Evolutionary conservation across 2,329 filamentous ascomycete genomes (phyloP), one percentile per base, ranked within the genome.

Genomic region (Calycina herbarum): DNA sequence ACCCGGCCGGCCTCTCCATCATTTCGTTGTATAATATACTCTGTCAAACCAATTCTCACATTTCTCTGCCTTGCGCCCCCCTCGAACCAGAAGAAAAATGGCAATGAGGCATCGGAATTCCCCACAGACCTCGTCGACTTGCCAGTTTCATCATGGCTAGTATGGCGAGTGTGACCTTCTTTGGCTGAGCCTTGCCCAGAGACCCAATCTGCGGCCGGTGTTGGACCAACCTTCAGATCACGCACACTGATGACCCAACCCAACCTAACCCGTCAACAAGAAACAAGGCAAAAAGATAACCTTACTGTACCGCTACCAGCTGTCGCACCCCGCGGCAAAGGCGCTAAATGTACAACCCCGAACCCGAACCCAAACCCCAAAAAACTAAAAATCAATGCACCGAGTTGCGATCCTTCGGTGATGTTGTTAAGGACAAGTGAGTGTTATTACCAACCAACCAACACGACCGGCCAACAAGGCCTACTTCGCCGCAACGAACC

Each of bases 41-140:
- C 20, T 24, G 20, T 2, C 48, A 51, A 51, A 51, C n/a, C n/a
- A 20, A 48, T 48, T 48, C n/a, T 20, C 45, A 48, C 45, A 6
- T 24, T 20, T 48, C 20, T 51, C 48, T 51, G 48, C n/a, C 48
- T 51, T 51, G 48, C 48, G 48, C 48, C 48, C 48, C 48, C 48
- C 13, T 51, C 7, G 13, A 51, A 51, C 17, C 6, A 24, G 11
- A 24, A 20, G 24, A 13, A 51, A 27, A 51, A 24, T 11, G 5
- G n/a, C 11, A 24, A 51, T 24, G 45, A 20, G 3, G 27, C n/a
- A 51, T 51, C 11, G 45, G 20, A 51, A 51, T 24, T 51, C n/a
- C 45, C 20, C n/a, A 51, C 8, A 24, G 20, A 51, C 8, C 45
- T 20, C 45, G 35, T 38, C 11, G 35, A 13, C 11, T 38, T 38